These are phyloP conservation scores for Pseudoscleropodium purum DNA, from an alignment of 225 moss, liverwort and hornwort genomes.

Conservation along the genomic window DNA sequence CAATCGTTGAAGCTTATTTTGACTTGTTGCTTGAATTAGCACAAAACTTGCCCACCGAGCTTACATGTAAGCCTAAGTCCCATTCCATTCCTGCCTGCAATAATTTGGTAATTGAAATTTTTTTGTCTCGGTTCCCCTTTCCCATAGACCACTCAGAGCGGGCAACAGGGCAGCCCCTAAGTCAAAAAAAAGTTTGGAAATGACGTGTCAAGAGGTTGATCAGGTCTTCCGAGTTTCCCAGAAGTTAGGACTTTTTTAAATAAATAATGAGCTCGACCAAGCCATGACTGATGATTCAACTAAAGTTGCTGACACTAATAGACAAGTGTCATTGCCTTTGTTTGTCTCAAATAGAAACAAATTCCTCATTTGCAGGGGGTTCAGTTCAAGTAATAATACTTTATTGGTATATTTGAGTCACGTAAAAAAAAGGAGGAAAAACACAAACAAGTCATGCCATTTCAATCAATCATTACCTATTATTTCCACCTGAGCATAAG, in stretches of 20 bases:
- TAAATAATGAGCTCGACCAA: not conserved
- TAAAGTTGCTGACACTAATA: not conserved
- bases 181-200: not conserved
- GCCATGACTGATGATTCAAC: not conserved
- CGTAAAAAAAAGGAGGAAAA: not conserved
- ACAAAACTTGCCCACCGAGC: too few relatives aligned
- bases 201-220: not conserved
- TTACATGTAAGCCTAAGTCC: too few relatives aligned
- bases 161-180: not conserved
- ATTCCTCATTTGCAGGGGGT: not conserved
- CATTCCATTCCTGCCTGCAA: not conserved
- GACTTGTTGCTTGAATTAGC: too few relatives aligned
- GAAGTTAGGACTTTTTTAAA: not conserved
- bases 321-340: not conserved
- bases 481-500: not conserved
- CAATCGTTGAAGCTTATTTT: too few relatives aligned
- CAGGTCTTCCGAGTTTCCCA: not conserved
- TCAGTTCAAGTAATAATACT: not conserved
- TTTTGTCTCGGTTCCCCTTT: not conserved
- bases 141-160: too few relatives aligned
- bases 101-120: not conserved
- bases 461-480: not conserved
- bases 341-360: not conserved
- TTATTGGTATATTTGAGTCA: not conserved
- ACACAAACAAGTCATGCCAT: not conserved